These are phyloP conservation scores for Tetracladium setigerum DNA, from an alignment of 495 filamentous ascomycete genomes.

Conservation along the genomic window DNA sequence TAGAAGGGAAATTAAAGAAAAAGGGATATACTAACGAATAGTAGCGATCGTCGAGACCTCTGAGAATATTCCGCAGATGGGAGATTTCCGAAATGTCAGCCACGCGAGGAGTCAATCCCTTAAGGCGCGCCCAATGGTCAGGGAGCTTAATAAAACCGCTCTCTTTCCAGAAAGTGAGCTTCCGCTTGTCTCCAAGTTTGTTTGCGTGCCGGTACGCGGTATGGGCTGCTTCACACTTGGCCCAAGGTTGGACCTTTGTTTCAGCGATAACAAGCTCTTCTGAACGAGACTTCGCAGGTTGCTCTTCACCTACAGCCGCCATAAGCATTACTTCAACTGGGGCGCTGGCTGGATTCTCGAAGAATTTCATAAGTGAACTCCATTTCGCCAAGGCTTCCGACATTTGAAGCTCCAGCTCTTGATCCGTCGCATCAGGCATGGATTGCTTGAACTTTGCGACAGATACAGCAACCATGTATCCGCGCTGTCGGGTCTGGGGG, in stretches of 20 bases:
- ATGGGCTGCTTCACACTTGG: constrained; percentile 48
- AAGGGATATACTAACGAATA: constrained; percentile 45
- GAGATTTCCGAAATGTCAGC: constrained; percentile 63
- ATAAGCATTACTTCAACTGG: constrained; percentile 58
- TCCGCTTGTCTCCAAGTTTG: constrained; percentile 42
- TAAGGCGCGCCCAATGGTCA: constrained; percentile 34
- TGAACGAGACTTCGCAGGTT: neutral
- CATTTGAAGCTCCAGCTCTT: neutral
- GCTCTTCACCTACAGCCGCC: constrained; percentile 41
- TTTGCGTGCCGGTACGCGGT: constrained; percentile 36
- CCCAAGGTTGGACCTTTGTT: constrained; percentile 42
- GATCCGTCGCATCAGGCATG: too few relatives aligned
- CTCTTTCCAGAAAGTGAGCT: constrained; percentile 50
- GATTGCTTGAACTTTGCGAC: constrained; percentile 20
- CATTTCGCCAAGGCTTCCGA: constrained; percentile 19
- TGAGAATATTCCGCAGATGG: constrained; percentile 36
- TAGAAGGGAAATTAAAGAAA: neutral
- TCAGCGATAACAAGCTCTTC: constrained; percentile 28
- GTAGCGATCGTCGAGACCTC: constrained; percentile 50
- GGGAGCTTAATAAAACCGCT: constrained; percentile 40
- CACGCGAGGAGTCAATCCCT: constrained; percentile 42
- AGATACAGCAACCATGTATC: constrained; percentile 60
- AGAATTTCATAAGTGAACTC: constrained; percentile 29
- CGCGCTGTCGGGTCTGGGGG: constrained; percentile 67
- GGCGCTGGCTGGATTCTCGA: constrained; percentile 53